Evolutionary conservation across 805 yeast species (phyloP), one percentile per base, ranked within the genome.

Genomic region (Isabelozyma rhagii): DNA sequence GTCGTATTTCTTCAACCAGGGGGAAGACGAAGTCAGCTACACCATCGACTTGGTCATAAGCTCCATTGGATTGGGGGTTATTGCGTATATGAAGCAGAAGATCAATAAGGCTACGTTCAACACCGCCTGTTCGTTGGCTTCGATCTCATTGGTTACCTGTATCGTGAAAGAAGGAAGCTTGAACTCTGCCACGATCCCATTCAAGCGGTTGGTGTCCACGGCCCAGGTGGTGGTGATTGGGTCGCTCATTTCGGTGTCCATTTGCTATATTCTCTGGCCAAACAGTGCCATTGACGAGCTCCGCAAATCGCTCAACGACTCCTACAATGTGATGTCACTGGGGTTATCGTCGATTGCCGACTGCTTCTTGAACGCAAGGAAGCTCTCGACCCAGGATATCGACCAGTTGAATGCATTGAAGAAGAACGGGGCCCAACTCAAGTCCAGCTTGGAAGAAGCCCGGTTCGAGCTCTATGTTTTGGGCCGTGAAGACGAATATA

Each of bases 61-160:
- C 56, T 83, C 78, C 47, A 60, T 71, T 2, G 80, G 89, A 0
- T 67, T 87, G 21, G 94, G 94, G 0, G 53, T 78, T 13, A 78
- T 89, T 28, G 86, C 94, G 1, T 85, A 76, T 57, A 74, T 81
- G 72, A 89, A 89, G 55, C 89, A 84, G 58, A 74, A 78, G 51
- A 80, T 88, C 47, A 77, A 79, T 56, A 81, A 79, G 58, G 84
- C 80, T 15, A 85, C 87, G 0, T 89, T 88, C 66, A 87, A 86
- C 57, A 87, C 93, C 10, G 93, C 96, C 0, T 86, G 94, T 58
- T 83, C 91, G 0, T 68, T 88, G 44, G 88, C 92, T 1, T 82
- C 88, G 7, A 87, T 88, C 46, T 78, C 87, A 3, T 68, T 88
- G 21, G 83, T 88, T 3, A 79, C 90, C 0, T 83, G 88, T 51